Evolutionary conservation across 805 yeast genomes (phyloP), one percentile per base, ranked within the genome.

Genomic region (Wickerhamomyces silvicola): DNA sequence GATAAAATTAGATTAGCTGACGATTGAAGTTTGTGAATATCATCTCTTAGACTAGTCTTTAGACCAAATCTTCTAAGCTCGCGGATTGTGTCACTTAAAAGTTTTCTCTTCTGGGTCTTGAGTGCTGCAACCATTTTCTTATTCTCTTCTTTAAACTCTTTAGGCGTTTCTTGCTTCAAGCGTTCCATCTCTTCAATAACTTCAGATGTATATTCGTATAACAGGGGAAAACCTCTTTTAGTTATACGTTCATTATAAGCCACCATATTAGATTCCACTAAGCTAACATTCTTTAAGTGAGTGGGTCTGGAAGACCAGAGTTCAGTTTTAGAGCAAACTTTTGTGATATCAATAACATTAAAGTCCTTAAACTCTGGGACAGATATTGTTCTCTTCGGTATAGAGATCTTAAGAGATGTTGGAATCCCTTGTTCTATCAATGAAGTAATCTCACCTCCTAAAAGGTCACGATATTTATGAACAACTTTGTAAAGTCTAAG

Each of bases 21-120:
- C 0, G 73, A 62, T 54, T 84, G 85, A 4, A 70, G 57, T 17
- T 67, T 68, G 32, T 73, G 70, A n/a, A 79, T 72, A 39, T 82
- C 87, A 6, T 78, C 67, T 36, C 80, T 76, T 22, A 79, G 66
- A 17, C 72, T 72, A 4, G 78, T 62, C 44, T 75, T 81, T 42
- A 92, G 57, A 2, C 99, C 99, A 50, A 84, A 74, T 36, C 77
- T 62, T 50, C 76, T 72, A 33, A 90, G 60, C 42, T 84, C 92
- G 40, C 77, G 76, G 38, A 92, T 58, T 0, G 87, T 72, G 36
- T 79, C 85, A 57, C 92, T 81, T 33, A 94, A 60, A 6, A 87
- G 57, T 42, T 80, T 81, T 38, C 78, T 67, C 58, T 92, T 92
- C 48, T 85, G 90, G n/a, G 79, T 69, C 48, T 81, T 83, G 56